phyloP scores from a whole-genome alignment of 805 yeast species.

The Lipomyces yamanashiensis region DNA sequence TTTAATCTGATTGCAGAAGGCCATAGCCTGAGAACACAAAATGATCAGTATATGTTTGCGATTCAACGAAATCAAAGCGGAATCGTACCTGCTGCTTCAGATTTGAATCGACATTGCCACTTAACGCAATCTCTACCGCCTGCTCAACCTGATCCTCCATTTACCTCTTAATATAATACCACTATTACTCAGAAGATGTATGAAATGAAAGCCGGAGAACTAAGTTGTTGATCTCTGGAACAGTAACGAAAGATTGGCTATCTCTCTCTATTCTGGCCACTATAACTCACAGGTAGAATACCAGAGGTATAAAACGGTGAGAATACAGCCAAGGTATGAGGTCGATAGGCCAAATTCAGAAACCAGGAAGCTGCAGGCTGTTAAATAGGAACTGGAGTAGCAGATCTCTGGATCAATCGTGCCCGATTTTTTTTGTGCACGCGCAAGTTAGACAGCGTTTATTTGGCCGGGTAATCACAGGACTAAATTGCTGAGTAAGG shows the following conservation, averaged over 20 bases:
- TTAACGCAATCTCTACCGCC: conserved; percentile 83
- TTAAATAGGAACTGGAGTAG: no score
- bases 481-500: no score
- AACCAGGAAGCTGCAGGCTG: no score
- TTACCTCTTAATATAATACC: not conserved
- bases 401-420: conserved; percentile 1
- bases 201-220: no score
- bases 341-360: no score
- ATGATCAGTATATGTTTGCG: not conserved
- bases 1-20: conserved; percentile 51
- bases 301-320: no score
- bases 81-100: conserved; percentile 60
- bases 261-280: no score
- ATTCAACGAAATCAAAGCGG: not conserved
- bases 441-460: not conserved
- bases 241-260: no score
- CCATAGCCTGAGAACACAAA: conserved; percentile 47
- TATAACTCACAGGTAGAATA: no score
- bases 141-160: conserved; percentile 73
- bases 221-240: no score
- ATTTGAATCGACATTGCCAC: conserved; percentile 64
- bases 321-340: no score
- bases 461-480: not conserved
- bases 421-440: conserved; percentile 3
- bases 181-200: no score